phyloP scores from a whole-genome alignment of 768 basidiomycete genomes.

The Suillus spraguei region DNA sequence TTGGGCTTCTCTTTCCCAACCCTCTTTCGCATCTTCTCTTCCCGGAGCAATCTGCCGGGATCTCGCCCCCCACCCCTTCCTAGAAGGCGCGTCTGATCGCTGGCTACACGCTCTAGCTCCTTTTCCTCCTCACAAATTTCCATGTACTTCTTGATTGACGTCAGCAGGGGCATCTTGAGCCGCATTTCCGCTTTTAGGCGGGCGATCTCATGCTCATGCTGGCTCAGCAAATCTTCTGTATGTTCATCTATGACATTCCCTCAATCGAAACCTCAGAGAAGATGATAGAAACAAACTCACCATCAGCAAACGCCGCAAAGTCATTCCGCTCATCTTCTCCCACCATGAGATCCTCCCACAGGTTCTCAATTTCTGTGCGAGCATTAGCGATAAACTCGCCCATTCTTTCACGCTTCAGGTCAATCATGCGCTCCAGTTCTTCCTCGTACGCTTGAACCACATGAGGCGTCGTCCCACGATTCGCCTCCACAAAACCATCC shows the following conservation, averaged over 20 bases:
- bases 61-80: slow-evolving; percentile 76
- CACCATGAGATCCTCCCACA: slow-evolving; percentile 88
- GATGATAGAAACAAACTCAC: slow-evolving; percentile 43
- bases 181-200: slow-evolving; percentile 83
- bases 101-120: slow-evolving; percentile 79
- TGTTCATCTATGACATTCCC: slow-evolving; percentile 62
- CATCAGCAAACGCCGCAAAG: slow-evolving; percentile 83
- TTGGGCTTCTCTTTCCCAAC: slow-evolving; percentile 92
- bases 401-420: slow-evolving; percentile 87
- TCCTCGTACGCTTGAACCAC: slow-evolving; percentile 83
- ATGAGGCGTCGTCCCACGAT: slow-evolving; percentile 81
- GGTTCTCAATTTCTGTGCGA: slow-evolving; percentile 71
- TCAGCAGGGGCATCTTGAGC: slow-evolving; percentile 74
- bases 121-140: slow-evolving; percentile 89
- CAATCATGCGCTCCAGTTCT: slow-evolving; percentile 89
- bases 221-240: slow-evolving; percentile 82
- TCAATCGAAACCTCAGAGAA: slow-evolving; percentile 8
- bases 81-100: slow-evolving; percentile 79
- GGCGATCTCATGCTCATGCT: slow-evolving; percentile 85
- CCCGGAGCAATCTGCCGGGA: slow-evolving; percentile 83
- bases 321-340: slow-evolving; percentile 80
- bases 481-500: slow-evolving; percentile 87
- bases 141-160: slow-evolving; percentile 83
- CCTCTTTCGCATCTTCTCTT: slow-evolving; percentile 97
- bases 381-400: slow-evolving; percentile 81